A percentile compares a stretch with the other conserved stretches of the same genome.
Evolutionary conservation across 2,329 filamentous ascomycete genomes (phyloP).

Genomic region (Aspergillus sergii): DNA sequence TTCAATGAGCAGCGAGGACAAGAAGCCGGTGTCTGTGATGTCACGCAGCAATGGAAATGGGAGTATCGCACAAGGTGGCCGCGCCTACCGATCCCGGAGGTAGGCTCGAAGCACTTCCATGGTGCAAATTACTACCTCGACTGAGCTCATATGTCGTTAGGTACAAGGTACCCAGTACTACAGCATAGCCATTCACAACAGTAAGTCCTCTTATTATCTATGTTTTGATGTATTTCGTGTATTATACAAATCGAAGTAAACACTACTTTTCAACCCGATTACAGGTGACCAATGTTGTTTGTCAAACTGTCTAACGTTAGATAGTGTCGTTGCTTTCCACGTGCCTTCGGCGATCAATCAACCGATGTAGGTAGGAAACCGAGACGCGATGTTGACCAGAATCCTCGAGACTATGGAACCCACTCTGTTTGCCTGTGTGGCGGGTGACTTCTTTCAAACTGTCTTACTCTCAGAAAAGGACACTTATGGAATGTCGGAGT

Average conservation of each 20-base stretch:
- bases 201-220: neutral
- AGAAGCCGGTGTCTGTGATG: constrained; percentile 80
- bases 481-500: neutral
- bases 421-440: neutral
- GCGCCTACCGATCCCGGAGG: constrained; percentile 32
- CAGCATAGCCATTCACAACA: neutral
- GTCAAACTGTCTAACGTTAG: neutral
- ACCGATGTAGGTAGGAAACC: neutral
- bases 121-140: neutral
- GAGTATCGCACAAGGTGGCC: constrained; percentile 53
- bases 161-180: neutral
- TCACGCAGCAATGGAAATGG: constrained; percentile 67
- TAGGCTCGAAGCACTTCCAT: constrained; percentile 13
- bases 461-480: too few relatives aligned
- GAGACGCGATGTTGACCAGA: neutral
- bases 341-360: neutral
- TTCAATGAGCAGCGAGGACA: constrained; percentile 81
- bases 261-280: neutral
- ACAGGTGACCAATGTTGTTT: neutral
- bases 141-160: neutral
- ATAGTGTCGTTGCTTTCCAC: neutral
- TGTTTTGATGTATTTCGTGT: neutral
- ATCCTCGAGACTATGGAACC: neutral
- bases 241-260: neutral
- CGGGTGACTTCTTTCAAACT: neutral